phyloP scores from a whole-genome alignment of 805 yeast species.

The Saccharomycopsis fermentans region DNA sequence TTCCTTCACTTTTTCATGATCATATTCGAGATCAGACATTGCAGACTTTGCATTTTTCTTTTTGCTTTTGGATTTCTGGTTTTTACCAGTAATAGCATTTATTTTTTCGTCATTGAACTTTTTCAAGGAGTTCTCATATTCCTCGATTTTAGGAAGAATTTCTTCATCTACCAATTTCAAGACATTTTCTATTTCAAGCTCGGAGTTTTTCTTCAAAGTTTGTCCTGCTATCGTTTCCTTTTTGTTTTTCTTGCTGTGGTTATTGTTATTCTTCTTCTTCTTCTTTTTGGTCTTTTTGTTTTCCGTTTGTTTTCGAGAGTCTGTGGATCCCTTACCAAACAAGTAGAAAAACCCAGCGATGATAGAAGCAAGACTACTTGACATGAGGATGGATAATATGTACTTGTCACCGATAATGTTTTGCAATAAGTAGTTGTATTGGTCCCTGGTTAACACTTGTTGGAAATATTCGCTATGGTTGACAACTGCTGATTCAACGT shows the following conservation, averaged over 20 bases:
- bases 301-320: not conserved
- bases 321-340: not conserved
- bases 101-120: not conserved
- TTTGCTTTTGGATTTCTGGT: not conserved
- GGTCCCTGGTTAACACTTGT: not conserved
- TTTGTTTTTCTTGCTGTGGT: not conserved
- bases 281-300: slow-evolving; percentile 3
- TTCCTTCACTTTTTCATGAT: slow-evolving; percentile 5
- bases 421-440: not conserved
- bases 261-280: slow-evolving; percentile 6
- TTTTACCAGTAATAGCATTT: not conserved
- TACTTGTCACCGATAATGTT: not conserved
- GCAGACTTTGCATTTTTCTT: not conserved
- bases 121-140: slow-evolving; percentile 7
- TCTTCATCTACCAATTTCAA: not conserved
- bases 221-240: not conserved
- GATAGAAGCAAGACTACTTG: not conserved
- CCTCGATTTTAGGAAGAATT: slow-evolving; percentile 8
- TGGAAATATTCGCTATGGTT: not conserved
- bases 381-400: not conserved
- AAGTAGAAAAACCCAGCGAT: not conserved
- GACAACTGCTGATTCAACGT: not conserved
- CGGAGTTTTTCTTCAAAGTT: not conserved
- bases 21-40: slow-evolving; percentile 1
- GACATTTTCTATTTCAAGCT: not conserved